Conservation (phyloP, 495 filamentous ascomycete genomes). For the Pyrenula aspistea region DNA sequence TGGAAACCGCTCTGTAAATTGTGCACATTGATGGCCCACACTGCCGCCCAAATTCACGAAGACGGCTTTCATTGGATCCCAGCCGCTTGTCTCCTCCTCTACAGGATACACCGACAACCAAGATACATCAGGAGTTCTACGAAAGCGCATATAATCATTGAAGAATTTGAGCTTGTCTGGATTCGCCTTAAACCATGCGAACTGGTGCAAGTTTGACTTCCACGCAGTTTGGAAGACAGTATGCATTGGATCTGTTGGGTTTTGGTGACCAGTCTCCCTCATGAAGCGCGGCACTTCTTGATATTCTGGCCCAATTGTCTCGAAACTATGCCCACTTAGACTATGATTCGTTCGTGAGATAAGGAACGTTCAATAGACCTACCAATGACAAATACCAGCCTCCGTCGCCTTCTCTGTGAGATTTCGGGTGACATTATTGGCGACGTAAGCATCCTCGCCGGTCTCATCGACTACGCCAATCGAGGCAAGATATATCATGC, state of each 20-base stretch:
- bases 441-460: conserved; percentile 3
- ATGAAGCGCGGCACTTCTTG: too few relatives aligned
- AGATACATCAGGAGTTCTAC: neutral
- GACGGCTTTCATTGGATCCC: conserved; percentile 4
- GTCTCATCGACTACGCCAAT: conserved; percentile 4
- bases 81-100: neutral
- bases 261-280: too few relatives aligned
- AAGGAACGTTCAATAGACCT: neutral
- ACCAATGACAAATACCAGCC: neutral
- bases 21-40: conserved; percentile 3
- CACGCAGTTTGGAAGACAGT: too few relatives aligned
- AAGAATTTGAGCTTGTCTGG: conserved; percentile 4
- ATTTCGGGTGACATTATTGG: conserved; percentile 4
- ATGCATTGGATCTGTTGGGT: too few relatives aligned
- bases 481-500: conserved; percentile 7
- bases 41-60: conserved; percentile 10
- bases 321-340: neutral
- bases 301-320: neutral
- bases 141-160: conserved; percentile 10
- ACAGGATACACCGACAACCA: conserved; percentile 12
- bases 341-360: neutral
- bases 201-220: conserved; percentile 1
- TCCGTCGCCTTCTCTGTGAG: neutral
- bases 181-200: neutral
- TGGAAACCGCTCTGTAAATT: conserved; percentile 10